Conservation (phyloP, 352 stramenopile species). For the Phytopythium litorale region DNA sequence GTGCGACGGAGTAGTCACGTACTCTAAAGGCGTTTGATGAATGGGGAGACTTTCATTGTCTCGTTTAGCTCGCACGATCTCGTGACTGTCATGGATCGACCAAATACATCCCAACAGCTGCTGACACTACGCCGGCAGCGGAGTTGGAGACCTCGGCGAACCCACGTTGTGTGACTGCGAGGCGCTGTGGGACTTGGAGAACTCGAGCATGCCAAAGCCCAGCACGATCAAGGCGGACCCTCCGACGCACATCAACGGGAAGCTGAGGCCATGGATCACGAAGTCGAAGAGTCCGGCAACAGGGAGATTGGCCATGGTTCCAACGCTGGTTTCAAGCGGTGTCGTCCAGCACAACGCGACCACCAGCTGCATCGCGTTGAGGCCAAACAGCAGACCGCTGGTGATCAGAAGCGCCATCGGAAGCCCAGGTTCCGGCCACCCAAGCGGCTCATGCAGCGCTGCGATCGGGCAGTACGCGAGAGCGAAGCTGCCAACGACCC, state of each 20-base stretch:
- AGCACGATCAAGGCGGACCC: slow-evolving; percentile 50
- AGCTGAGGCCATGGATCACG: slow-evolving; percentile 36
- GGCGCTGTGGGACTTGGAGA: neutral
- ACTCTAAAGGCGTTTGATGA: neutral
- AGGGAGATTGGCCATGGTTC: slow-evolving; percentile 56
- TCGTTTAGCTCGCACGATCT: neutral
- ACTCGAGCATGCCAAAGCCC: slow-evolving; percentile 51
- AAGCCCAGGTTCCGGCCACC: slow-evolving; percentile 26
- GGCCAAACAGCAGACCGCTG: slow-evolving; percentile 26
- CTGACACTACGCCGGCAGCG: neutral
- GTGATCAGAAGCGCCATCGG: slow-evolving; percentile 31
- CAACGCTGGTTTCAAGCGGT: slow-evolving; percentile 54
- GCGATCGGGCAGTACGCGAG: slow-evolving; percentile 31
- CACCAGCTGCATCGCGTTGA: slow-evolving; percentile 34
- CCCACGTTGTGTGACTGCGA: neutral
- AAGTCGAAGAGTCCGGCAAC: slow-evolving; percentile 44
- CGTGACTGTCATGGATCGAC: neutral
- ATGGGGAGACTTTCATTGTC: neutral
- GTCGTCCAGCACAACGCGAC: slow-evolving; percentile 53
- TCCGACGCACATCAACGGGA: slow-evolving; percentile 43
- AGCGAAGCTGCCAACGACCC: slow-evolving; percentile 37
- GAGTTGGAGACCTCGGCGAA: neutral
- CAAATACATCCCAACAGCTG: too few species aligned
- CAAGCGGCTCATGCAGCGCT: slow-evolving; percentile 43
- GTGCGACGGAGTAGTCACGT: neutral